Percentiles rank a stretch among this genome's conserved stretches.
Conservation (phyloP, 495 filamentous ascomycete genomes). For the Schizothecium vesticola region DNA sequence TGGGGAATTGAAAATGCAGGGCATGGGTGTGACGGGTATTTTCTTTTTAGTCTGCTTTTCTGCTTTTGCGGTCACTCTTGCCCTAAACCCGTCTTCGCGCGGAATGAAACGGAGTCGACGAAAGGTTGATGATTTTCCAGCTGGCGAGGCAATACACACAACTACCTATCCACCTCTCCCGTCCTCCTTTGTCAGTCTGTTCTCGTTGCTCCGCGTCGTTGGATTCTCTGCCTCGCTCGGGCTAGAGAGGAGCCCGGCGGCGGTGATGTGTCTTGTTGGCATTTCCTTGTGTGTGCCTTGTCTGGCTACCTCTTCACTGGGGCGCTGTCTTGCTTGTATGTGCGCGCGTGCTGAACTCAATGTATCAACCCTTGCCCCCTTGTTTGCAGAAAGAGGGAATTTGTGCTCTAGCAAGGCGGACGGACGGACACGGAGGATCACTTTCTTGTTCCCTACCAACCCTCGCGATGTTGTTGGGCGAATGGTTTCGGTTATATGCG, state of each 20-base stretch:
- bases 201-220: not conserved
- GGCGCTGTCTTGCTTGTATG: not conserved
- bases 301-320: not conserved
- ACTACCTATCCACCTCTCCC: slow-evolving; percentile 1
- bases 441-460: not conserved
- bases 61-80: slow-evolving; percentile 10
- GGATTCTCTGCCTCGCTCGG: not conserved
- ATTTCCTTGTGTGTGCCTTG: slow-evolving; percentile 2
- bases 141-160: slow-evolving; percentile 13
- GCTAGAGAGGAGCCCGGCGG: not conserved
- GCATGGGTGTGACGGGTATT: slow-evolving; percentile 26
- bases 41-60: slow-evolving; percentile 19
- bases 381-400: not conserved
- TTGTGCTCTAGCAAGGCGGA: not conserved
- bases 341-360: not conserved
- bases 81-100: slow-evolving; percentile 4
- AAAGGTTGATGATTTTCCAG: slow-evolving; percentile 3
- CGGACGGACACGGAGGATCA: not conserved
- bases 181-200: not conserved
- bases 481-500: no score
- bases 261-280: not conserved
- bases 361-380: not conserved
- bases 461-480: no score
- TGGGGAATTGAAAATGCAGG: slow-evolving; percentile 34
- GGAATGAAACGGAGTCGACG: not conserved